Evolutionary conservation across 2,329 filamentous ascomycete species (phyloP).

Genomic region (Lizonia empirigonia): DNA sequence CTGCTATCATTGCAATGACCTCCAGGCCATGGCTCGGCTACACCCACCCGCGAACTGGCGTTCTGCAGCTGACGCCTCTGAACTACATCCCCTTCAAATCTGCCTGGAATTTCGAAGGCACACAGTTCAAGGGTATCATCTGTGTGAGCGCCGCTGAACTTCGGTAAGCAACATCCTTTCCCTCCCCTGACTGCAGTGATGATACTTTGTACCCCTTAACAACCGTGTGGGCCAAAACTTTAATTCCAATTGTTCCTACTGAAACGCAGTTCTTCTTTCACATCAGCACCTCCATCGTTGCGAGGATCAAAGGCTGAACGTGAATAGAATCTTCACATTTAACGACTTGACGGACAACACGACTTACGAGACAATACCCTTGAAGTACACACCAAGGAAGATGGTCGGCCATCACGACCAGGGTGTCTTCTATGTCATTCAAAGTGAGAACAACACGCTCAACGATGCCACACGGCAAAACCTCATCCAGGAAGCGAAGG

Average conservation of each 20-base stretch:
- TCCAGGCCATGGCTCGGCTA: slow-evolving; percentile 97
- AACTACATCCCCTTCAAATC: slow-evolving; percentile 88
- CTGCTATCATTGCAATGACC: slow-evolving; percentile 86
- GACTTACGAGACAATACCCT: slow-evolving; percentile 81
- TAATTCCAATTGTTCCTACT: slow-evolving; percentile 96
- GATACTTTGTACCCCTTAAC: slow-evolving; percentile 60
- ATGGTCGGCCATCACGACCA: slow-evolving; percentile 87
- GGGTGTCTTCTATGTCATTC: slow-evolving; percentile 90
- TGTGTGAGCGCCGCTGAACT: slow-evolving; percentile 88
- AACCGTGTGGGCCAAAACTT: slow-evolving; percentile 57
- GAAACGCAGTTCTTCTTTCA: slow-evolving; percentile 55
- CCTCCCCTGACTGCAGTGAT: slow-evolving; percentile 59
- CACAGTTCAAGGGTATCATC: slow-evolving; percentile 93
- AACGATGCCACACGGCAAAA: slow-evolving; percentile 77
- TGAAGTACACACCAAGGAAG: slow-evolving; percentile 88
- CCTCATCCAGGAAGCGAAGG: slow-evolving; percentile 70
- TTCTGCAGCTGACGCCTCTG: slow-evolving; percentile 89
- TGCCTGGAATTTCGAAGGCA: slow-evolving; percentile 95
- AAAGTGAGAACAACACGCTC: slow-evolving; percentile 90
- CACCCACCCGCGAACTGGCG: slow-evolving; percentile 82
- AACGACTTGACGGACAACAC: slow-evolving; percentile 85
- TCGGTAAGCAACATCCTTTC: slow-evolving; percentile 65
- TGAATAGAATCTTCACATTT: slow-evolving; percentile 79
- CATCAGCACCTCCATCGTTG: background rate
- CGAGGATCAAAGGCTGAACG: slow-evolving; percentile 18